Evolutionary conservation across 2,329 filamentous ascomycete species (phyloP).

Genomic region (Fusarium proliferatum): DNA sequence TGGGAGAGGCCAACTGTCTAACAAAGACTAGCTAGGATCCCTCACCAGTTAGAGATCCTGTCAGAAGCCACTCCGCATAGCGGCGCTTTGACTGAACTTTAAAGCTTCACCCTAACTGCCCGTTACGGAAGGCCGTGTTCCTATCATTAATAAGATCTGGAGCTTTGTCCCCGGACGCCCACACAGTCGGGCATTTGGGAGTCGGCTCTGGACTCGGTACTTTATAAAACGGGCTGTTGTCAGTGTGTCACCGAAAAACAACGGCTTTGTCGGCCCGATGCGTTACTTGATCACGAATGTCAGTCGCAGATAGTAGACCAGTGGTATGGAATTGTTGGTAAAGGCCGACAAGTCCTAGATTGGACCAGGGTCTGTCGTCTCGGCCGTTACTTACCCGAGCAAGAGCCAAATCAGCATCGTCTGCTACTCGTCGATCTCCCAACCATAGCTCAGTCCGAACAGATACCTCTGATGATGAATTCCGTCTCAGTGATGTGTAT

Average conservation of each 20-base stretch:
- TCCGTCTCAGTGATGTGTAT: not conserved
- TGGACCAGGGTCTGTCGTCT: not conserved
- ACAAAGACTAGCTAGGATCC: not conserved
- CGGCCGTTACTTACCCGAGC: not conserved
- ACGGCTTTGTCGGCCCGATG: not conserved
- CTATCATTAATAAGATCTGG: too few relatives aligned
- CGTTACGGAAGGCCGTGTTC: too few relatives aligned
- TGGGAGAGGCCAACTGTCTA: not conserved
- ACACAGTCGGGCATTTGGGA: rapidly evolving
- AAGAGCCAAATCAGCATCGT: too few relatives aligned
- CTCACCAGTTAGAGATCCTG: not conserved
- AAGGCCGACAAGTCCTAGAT: not conserved
- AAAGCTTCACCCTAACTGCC: not conserved
- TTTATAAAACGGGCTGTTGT: not conserved
- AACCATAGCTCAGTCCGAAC: not conserved
- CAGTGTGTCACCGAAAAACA: too few relatives aligned
- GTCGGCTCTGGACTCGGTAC: not conserved
- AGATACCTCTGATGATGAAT: not conserved
- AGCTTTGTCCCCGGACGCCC: not conserved
- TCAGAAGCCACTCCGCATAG: not conserved
- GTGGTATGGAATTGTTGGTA: not conserved
- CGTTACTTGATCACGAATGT: too few relatives aligned
- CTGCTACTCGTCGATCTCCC: not conserved
- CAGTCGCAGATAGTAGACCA: not conserved
- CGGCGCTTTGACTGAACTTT: not conserved